These are phyloP conservation scores for Takashimella tepidaria DNA, from an alignment of 1,284 basidiomycete species.

Conservation along the genomic window DNA sequence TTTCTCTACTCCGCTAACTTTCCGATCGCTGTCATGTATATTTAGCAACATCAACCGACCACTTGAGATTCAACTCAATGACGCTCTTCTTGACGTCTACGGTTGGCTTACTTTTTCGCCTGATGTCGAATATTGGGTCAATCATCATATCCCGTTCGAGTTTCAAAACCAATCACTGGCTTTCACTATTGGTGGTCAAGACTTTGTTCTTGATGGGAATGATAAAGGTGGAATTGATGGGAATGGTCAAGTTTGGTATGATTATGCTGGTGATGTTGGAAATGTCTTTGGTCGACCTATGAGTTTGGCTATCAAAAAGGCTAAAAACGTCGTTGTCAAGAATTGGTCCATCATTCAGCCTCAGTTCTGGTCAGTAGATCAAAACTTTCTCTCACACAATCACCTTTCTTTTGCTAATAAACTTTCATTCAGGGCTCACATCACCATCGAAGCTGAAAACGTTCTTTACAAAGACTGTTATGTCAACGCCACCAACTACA, in stretches of 20 bases:
- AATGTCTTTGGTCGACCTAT: slow-evolving; percentile 53
- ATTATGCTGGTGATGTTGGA: slow-evolving; percentile 49
- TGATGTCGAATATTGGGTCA: slow-evolving; percentile 59
- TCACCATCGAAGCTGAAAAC: slow-evolving; percentile 55
- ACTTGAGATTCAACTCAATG: slow-evolving; percentile 47
- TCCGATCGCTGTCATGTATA: slow-evolving; percentile 52
- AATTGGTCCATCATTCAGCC: slow-evolving; percentile 58
- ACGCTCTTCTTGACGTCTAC: slow-evolving; percentile 54
- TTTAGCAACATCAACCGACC: slow-evolving; percentile 14
- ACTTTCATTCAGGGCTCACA: no score
- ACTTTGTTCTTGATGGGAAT: slow-evolving; percentile 60
- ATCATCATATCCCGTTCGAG: slow-evolving; percentile 56
- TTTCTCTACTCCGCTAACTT: slow-evolving; percentile 55
- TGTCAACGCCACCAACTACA: slow-evolving; percentile 59
- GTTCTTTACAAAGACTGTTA: slow-evolving; percentile 50
- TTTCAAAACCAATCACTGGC: slow-evolving; percentile 59
- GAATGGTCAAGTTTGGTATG: slow-evolving; percentile 59
- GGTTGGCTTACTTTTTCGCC: slow-evolving; percentile 59
- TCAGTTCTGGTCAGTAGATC: slow-evolving; percentile 68
- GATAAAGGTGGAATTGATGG: slow-evolving; percentile 60
- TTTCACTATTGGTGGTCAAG: slow-evolving; percentile 58
- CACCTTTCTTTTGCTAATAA: no score
- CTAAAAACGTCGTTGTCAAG: slow-evolving; percentile 51
- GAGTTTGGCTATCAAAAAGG: slow-evolving; percentile 56
- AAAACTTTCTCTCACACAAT: no score